phyloP scores from a whole-genome alignment of 371 early-diverging fungal species.

The Capniomyces stellatus region DNA sequence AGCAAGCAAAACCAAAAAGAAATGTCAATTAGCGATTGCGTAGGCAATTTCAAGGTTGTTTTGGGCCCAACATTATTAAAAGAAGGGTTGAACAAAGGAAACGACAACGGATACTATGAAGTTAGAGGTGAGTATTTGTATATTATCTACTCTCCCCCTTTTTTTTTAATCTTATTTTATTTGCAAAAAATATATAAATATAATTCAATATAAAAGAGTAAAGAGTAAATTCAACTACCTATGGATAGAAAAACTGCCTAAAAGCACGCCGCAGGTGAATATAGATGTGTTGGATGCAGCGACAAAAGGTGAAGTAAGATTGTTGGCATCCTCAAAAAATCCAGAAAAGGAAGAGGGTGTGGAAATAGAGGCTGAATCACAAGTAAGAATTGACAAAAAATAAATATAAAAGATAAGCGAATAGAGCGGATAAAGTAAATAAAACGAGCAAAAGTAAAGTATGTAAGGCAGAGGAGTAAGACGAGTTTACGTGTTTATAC shows the following conservation, averaged over 20 bases:
- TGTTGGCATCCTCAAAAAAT: neutral
- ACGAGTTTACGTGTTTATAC: too few relatives aligned
- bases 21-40: neutral
- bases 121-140: neutral
- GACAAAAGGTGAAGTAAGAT: neutral
- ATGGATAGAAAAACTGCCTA: neutral
- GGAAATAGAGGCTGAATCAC: neutral
- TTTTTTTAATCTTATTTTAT: too few relatives aligned
- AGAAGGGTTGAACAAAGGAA: neutral
- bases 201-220: neutral
- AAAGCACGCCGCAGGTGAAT: neutral
- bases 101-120: neutral
- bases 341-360: neutral
- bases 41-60: neutral
- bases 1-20: neutral
- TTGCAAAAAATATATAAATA: too few relatives aligned
- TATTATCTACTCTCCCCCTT: too few relatives aligned
- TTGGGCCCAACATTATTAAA: neutral
- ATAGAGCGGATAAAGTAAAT: neutral
- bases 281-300: constrained; percentile 1
- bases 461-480: neutral
- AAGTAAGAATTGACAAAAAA: neutral
- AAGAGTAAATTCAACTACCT: neutral
- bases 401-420: too few relatives aligned
- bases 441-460: neutral